phyloP scores from a whole-genome alignment of 140 eudicot genomes.

The Erigeron philadelphicus region DNA sequence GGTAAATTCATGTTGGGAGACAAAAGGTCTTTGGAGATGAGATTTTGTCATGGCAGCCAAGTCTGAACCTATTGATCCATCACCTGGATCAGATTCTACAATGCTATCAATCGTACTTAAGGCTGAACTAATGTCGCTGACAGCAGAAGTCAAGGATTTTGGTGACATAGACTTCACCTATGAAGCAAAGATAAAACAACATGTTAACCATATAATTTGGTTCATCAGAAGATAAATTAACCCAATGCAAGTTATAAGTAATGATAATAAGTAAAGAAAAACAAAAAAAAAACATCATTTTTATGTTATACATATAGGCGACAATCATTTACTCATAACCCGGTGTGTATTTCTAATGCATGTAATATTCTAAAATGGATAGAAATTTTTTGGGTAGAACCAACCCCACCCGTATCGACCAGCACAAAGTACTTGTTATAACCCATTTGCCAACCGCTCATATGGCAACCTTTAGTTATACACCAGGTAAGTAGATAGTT shows the following conservation, averaged over 20 bases:
- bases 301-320: not conserved
- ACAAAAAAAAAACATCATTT: not conserved
- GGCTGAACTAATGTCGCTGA: constrained; percentile 32
- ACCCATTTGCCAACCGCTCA: not conserved
- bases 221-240: not conserved
- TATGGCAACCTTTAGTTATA: not conserved
- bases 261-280: not conserved
- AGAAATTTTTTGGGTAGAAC: not conserved
- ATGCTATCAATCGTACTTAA: constrained; percentile 26
- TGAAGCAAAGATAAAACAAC: constrained; percentile 10
- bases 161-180: constrained; percentile 29
- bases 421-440: not conserved
- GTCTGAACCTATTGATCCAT: constrained; percentile 24
- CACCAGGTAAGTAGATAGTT: not conserved
- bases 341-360: not conserved
- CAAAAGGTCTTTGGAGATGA: constrained; percentile 12
- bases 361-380: no score
- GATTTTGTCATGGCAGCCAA: constrained; percentile 25
- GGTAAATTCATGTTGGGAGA: not conserved
- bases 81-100: constrained; percentile 25
- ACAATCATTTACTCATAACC: not conserved
- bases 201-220: constrained; percentile 7
- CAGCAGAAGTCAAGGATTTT: constrained; percentile 27
- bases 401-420: not conserved
- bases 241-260: not conserved